Base-by-base conservation (phyloP, 2,329 filamentous ascomycete genomes). In the Aspergillus carbonarius region DNA sequence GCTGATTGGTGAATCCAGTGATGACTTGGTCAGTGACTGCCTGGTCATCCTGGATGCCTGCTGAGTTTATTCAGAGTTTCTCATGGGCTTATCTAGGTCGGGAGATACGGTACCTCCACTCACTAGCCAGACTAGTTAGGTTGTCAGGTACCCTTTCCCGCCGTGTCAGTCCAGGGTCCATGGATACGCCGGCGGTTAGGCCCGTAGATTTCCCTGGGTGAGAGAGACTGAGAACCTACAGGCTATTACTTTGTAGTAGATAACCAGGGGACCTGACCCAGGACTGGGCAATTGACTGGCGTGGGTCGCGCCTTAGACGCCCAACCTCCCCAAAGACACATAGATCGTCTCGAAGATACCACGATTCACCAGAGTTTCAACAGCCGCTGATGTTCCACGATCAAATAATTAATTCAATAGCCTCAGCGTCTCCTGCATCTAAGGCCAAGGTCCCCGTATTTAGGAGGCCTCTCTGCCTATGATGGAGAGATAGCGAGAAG, bases 161-260 rank as follows among this genome's bases (percentile, higher is more conserved):
- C 30, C 2, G 30, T 32, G 30, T 32, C 30, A 32, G 30, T 10
- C 30, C 42, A 17, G 37, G 37, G 51, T 23, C 25, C 51, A 54
- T 54, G 51, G 39, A 15, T 54, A 27, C 37, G 7, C 35, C 37
- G 32, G 39, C 51, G 51, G 51, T 54, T 54, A 30, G 27, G 30
- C 51, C 51, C 51, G 51, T 44, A 4, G 37, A 44, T 54, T 44
- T 20, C 51, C 37, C 32, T 47, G 55, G 48, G 32, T 57, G 7
- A 30, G 37, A 27, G 25, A 17, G n/a, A 9, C 30, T 12, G 30
- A 32, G 30, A 10, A 9, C 30, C 8, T n/a, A n/a, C n/a, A n/a
- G 30, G 3, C 30, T 32, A 32, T 10, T 9, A n/a, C n/a, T n/a
- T n/a, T n/a, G n/a, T 30, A 30, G 9, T 32, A 32, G 30, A 32